Percentiles rank a stretch among this genome's conserved stretches.
phyloP scores from a whole-genome alignment of 1,284 basidiomycete genomes.

The Cryptococcus floricola region DNA sequence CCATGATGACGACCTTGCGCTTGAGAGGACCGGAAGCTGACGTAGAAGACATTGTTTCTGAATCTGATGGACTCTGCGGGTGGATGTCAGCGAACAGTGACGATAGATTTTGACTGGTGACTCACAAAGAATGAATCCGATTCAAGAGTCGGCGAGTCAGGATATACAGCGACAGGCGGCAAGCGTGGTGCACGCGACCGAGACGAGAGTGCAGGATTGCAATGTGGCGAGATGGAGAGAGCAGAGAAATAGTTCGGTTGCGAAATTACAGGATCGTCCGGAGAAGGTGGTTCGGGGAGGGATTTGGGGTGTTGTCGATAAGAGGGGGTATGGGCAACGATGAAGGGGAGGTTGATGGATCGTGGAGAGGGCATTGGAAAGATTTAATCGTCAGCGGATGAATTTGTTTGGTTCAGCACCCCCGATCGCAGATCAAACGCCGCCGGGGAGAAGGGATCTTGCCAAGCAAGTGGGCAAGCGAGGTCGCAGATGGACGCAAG shows the following conservation, averaged over 20 bases:
- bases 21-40: slow-evolving; percentile 50
- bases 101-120: not conserved
- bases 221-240: slow-evolving; percentile 1
- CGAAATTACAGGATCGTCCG: slow-evolving; percentile 1
- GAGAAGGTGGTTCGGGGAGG: slow-evolving; percentile 5
- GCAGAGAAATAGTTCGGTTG: slow-evolving; percentile 9
- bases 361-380: not conserved
- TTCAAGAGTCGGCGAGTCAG: not conserved
- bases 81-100: not conserved
- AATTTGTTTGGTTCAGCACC: not conserved
- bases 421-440: not conserved
- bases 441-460: not conserved
- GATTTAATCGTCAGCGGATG: not conserved
- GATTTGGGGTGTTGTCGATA: slow-evolving; percentile 6
- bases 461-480: not conserved
- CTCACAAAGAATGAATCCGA: no score
- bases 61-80: not conserved
- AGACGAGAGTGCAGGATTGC: not conserved
- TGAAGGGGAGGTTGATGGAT: slow-evolving; percentile 12
- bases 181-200: not conserved
- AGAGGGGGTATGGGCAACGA: slow-evolving; percentile 8
- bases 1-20: slow-evolving; percentile 77
- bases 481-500: not conserved
- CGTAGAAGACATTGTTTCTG: slow-evolving; percentile 13
- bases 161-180: not conserved